These are phyloP conservation scores for Blastobotrys apis DNA, from an alignment of 1,139 yeast species.

Conservation along the genomic window DNA sequence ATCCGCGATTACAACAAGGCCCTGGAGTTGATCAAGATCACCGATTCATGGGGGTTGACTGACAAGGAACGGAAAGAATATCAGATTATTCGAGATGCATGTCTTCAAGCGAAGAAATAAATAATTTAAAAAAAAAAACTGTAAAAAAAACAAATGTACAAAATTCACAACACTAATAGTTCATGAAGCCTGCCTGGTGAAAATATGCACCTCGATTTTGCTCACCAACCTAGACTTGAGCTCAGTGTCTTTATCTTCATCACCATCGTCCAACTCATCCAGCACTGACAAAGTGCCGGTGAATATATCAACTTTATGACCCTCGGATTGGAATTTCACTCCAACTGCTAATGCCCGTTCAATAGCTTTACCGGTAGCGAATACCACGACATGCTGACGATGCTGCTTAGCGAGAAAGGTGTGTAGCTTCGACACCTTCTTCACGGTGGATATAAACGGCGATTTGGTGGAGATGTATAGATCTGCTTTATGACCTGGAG, in stretches of 20 bases:
- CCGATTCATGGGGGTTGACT: conserved; percentile 19
- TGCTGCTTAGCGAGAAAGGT: conserved; percentile 13
- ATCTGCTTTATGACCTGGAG: conserved; percentile 13
- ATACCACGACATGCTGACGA: conserved; percentile 25
- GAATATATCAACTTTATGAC: conserved; percentile 24
- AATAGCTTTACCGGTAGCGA: conserved; percentile 35
- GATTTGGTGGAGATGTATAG: conserved; percentile 25
- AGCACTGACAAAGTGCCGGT: conserved; percentile 25
- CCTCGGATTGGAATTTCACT: conserved; percentile 27
- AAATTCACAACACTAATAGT: no score
- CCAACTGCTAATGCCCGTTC: conserved; percentile 32
- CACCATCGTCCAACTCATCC: conserved; percentile 22
- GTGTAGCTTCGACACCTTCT: conserved; percentile 25
- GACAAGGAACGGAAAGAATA: conserved; percentile 8
- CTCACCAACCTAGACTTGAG: conserved; percentile 25
- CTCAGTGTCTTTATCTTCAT: conserved; percentile 17
- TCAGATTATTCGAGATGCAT: conserved; percentile 1
- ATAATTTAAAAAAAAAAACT: no score
- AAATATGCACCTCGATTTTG: conserved; percentile 22
- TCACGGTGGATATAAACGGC: conserved; percentile 33
- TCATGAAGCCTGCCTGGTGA: conserved; percentile 11
- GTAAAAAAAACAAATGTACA: no score
- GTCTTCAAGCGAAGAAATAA: no score
- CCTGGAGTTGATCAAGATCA: conserved; percentile 24
- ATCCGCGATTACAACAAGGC: conserved; percentile 29